Conservation (phyloP, 331 rosid genomes). For the Prunus yedoensis region DNA sequence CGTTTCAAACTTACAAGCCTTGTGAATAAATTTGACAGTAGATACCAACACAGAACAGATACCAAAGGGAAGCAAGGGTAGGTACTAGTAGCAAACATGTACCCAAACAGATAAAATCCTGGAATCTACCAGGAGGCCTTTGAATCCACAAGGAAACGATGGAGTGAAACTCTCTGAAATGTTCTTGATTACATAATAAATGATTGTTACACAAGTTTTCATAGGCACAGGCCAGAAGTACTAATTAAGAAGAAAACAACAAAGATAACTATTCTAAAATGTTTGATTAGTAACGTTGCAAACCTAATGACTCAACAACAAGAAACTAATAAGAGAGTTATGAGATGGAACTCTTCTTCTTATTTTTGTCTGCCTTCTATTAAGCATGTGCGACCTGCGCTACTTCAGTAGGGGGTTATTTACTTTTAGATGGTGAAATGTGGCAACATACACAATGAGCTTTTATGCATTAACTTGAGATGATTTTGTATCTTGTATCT, state of each 20-base stretch:
- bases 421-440: conserved; percentile 1
- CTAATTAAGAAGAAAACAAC: not conserved
- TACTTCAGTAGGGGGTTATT: not conserved
- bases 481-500: no score
- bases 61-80: not conserved
- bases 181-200: not conserved
- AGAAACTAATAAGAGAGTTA: not conserved
- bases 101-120: not conserved
- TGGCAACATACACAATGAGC: not conserved
- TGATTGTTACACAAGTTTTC: not conserved
- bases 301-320: not conserved
- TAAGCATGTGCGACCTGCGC: not conserved
- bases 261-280: not conserved
- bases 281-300: not conserved
- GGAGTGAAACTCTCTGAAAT: not conserved
- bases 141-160: not conserved
- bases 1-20: not conserved
- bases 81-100: no score
- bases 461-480: not conserved
- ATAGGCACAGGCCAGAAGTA: not conserved
- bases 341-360: not conserved
- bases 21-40: not conserved
- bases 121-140: not conserved
- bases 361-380: not conserved
- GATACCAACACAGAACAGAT: not conserved